Percentiles rank a stretch among this genome's conserved stretches.
Evolutionary conservation across 805 yeast genomes (phyloP).

Genomic region (Saccharomycopsis fibuligera): DNA sequence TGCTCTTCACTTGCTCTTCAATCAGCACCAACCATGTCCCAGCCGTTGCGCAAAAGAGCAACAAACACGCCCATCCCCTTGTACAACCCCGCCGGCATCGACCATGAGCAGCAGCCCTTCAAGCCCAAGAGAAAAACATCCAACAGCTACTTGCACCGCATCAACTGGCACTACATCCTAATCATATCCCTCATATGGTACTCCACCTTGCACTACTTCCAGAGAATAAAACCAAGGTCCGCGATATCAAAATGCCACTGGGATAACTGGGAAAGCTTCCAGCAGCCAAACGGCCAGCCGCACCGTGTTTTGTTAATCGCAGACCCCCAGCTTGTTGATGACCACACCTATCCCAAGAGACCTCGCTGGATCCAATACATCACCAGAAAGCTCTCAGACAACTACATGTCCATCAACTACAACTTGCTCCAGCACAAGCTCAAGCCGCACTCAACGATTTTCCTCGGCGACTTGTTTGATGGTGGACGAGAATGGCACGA

Average conservation of each 20-base stretch:
- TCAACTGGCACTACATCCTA: slow-evolving; percentile 21
- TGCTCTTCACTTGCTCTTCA: too few species aligned
- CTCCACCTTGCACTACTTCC: slow-evolving; percentile 43
- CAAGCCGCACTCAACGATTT: slow-evolving; percentile 70
- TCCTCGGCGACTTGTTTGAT: slow-evolving; percentile 89
- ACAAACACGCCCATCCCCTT: background rate
- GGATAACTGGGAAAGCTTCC: slow-evolving; percentile 18
- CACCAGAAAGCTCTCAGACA: slow-evolving; percentile 63
- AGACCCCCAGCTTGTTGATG: slow-evolving; percentile 93
- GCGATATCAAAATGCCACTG: slow-evolving; percentile 40
- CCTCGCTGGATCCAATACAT: slow-evolving; percentile 43
- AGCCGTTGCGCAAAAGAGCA: slow-evolving; percentile 5
- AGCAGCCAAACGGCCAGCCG: background rate
- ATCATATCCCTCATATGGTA: slow-evolving; percentile 36
- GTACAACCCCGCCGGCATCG: background rate
- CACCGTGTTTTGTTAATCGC: slow-evolving; percentile 64
- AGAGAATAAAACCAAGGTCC: slow-evolving; percentile 41
- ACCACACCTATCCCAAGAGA: slow-evolving; percentile 75
- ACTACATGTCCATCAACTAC: slow-evolving; percentile 74
- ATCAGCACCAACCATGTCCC: background rate
- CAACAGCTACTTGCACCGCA: background rate
- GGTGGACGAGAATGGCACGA: slow-evolving; percentile 89
- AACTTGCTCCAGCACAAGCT: slow-evolving; percentile 48
- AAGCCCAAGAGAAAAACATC: background rate
- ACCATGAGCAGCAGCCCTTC: background rate